Conservation (phyloP, 176 grass and related monocot species). For the Musa schizocarpa region DNA sequence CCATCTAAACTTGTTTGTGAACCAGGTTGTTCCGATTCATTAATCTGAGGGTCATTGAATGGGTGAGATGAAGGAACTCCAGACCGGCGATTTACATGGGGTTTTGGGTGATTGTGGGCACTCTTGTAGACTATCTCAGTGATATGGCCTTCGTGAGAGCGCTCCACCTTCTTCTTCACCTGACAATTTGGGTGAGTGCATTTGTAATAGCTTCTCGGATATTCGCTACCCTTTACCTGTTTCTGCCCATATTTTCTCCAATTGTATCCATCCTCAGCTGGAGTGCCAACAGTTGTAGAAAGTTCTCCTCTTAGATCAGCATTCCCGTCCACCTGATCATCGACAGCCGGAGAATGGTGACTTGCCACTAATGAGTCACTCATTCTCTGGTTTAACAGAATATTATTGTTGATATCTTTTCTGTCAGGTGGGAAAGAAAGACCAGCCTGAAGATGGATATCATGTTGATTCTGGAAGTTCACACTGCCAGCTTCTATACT, state of each 20-base stretch:
- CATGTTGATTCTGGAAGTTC: constrained; percentile 23
- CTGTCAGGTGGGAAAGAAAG: constrained; percentile 29
- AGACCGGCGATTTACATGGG: constrained; percentile 19
- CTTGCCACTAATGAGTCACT: constrained; percentile 39
- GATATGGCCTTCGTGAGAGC: constrained; percentile 49
- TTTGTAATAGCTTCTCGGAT: constrained; percentile 71
- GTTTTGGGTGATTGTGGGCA: constrained; percentile 58
- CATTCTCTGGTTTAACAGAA: constrained; percentile 15
- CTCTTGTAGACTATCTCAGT: constrained; percentile 76
- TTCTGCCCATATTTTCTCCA: constrained; percentile 86
- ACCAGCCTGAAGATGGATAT: constrained; percentile 48
- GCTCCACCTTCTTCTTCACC: constrained; percentile 69
- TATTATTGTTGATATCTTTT: constrained; percentile 30
- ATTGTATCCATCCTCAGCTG: constrained; percentile 62
- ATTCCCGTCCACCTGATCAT: constrained; percentile 30
- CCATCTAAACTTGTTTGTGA: constrained; percentile 16
- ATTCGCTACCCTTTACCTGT: constrained; percentile 51
- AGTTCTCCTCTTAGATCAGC: constrained; percentile 31
- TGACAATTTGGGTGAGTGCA: constrained; percentile 54
- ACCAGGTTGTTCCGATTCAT: constrained; percentile 23
- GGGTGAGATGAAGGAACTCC: constrained; percentile 15
- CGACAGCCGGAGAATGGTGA: constrained; percentile 31
- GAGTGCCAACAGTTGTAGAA: constrained; percentile 14
- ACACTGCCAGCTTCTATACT: background rate
- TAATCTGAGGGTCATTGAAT: constrained; percentile 15